A percentile compares a stretch with the other conserved stretches of the same genome.
These are phyloP conservation scores for Miamiensis avidus DNA, from an alignment of 169 alveolate genomes.

Conservation along the genomic window DNA sequence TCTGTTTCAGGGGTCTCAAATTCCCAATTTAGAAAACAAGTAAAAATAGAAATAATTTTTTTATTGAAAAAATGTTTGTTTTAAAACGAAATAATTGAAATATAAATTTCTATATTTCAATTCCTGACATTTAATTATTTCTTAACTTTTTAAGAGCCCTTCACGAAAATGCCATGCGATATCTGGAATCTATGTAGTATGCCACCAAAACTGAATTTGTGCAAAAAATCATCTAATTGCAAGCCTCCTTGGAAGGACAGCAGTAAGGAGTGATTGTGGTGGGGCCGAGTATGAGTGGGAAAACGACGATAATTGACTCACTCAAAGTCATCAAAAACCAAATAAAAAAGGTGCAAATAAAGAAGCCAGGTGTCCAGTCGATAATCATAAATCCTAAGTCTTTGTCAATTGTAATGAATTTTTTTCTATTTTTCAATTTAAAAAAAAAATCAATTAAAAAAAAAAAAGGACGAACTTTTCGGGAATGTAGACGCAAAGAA, in stretches of 20 bases:
- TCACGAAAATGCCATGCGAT: no score
- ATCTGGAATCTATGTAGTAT: no score
- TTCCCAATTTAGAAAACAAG: not conserved
- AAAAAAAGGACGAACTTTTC: not conserved
- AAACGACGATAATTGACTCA: constrained; percentile 45
- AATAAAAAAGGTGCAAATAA: not conserved
- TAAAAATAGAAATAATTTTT: no score
- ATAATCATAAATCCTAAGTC: constrained; percentile 69
- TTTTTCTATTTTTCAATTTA: constrained; percentile 29
- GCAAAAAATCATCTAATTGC: constrained; percentile 20
- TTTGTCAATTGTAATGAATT: constrained; percentile 62
- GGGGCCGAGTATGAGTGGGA: constrained; percentile 73
- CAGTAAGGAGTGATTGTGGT: constrained; percentile 69
- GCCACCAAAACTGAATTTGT: no score
- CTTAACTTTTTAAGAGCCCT: no score
- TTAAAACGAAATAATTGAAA: no score
- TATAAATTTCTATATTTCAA: no score
- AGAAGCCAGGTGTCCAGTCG: constrained; percentile 28
- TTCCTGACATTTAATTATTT: no score
- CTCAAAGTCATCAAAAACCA: not conserved
- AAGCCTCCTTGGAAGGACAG: constrained; percentile 54
- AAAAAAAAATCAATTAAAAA: no score
- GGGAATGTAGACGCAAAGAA: not conserved
- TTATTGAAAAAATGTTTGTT: no score
- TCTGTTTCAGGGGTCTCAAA: not conserved